Evolutionary conservation across 2,329 filamentous ascomycete species (phyloP).

Genomic region (Alternaria dauci): DNA sequence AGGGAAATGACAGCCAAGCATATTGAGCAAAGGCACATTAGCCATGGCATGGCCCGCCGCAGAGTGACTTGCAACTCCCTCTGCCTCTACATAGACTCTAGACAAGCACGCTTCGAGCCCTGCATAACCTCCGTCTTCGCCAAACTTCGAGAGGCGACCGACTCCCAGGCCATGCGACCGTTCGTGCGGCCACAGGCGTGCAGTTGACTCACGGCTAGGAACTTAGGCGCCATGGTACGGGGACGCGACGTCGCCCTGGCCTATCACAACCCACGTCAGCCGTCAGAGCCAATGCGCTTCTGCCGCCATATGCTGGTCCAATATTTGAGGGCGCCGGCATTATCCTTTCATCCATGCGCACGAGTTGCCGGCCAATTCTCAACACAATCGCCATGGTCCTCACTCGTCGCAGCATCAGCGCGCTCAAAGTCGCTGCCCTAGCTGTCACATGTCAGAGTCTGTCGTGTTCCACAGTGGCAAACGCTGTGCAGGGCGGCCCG

Average conservation of each 20-base stretch:
- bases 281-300: conserved; percentile 30
- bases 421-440: conserved; percentile 6
- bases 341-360: conserved; percentile 22
- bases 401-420: conserved; percentile 10
- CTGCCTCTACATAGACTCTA: not conserved
- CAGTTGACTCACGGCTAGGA: conserved; percentile 30
- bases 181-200: conserved; percentile 35
- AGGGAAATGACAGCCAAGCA: conserved; percentile 22
- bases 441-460: conserved; percentile 41
- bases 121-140: conserved; percentile 18
- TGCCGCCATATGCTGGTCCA: conserved; percentile 35
- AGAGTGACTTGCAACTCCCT: not conserved
- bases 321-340: conserved; percentile 22
- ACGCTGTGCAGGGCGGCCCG: conserved; percentile 39
- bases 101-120: conserved; percentile 14
- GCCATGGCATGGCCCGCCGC: conserved; percentile 7
- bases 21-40: conserved; percentile 7
- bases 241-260: conserved; percentile 28
- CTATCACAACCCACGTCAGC: conserved; percentile 35
- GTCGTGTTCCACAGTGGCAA: conserved; percentile 39
- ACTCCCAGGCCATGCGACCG: conserved; percentile 24
- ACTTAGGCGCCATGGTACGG: conserved; percentile 25
- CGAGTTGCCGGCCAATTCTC: conserved; percentile 24
- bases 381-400: conserved; percentile 7
- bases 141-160: conserved; percentile 17